These are phyloP conservation scores for Phytophthora fragariaefolia DNA, from an alignment of 352 stramenopile species.

Conservation along the genomic window DNA sequence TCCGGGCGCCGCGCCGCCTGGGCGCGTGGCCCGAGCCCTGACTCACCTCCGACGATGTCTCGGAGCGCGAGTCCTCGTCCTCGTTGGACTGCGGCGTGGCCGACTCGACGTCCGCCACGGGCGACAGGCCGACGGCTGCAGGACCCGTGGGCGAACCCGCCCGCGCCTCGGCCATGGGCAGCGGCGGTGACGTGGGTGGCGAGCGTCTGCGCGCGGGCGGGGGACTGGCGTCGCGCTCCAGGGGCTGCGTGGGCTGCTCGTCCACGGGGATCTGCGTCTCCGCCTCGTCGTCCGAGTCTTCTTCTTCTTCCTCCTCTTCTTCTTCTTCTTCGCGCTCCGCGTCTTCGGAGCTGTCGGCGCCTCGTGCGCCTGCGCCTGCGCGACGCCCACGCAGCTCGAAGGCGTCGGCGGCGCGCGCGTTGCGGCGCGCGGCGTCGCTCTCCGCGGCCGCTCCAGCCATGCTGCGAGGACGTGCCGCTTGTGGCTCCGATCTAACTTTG, in stretches of 20 bases:
- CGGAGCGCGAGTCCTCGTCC: conserved; percentile 81
- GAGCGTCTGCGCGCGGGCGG: conserved; percentile 20
- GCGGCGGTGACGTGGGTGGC: conserved; percentile 36
- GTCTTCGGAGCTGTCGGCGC: conserved; percentile 30
- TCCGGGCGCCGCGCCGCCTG: conserved; percentile 32
- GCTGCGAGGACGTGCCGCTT: too few relatives aligned
- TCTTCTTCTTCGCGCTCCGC: conserved; percentile 38
- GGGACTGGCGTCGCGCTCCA: conserved; percentile 35
- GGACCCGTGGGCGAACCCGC: conserved; percentile 15
- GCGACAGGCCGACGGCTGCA: conserved; percentile 40
- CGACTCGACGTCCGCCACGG: conserved; percentile 52
- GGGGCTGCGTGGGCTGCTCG: conserved; percentile 39
- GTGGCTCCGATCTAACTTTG: too few relatives aligned
- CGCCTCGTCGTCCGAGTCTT: conserved; percentile 43
- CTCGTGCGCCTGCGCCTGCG: neutral
- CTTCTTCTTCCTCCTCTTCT: conserved; percentile 30
- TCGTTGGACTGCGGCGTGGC: conserved; percentile 60
- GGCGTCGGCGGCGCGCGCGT: neutral
- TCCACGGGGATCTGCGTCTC: conserved; percentile 42
- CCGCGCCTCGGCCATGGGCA: conserved; percentile 27
- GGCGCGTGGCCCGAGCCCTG: conserved; percentile 36
- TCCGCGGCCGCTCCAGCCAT: too few relatives aligned
- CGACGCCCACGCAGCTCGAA: conserved; percentile 6
- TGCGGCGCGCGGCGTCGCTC: too few relatives aligned
- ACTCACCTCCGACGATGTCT: conserved; percentile 74